Percentiles rank a stretch among this genome's conserved stretches.
Conservation (phyloP, 2,329 filamentous ascomycete genomes). For the Fusarium equiseti region DNA sequence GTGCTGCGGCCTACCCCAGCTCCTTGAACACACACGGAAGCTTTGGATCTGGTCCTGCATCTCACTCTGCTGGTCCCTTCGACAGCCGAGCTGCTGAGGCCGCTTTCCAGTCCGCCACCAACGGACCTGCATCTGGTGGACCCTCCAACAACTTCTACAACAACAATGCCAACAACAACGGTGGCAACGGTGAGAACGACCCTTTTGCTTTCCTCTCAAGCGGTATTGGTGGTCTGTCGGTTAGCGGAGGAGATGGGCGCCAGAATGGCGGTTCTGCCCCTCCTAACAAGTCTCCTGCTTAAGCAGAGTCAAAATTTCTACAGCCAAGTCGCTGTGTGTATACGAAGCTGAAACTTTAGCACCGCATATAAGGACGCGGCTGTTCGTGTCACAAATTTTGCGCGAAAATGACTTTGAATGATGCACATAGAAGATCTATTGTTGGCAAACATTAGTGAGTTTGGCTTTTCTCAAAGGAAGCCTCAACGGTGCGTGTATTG, state of each 20-base stretch:
- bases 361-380: conserved; percentile 34
- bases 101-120: conserved; percentile 90
- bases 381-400: conserved; percentile 47
- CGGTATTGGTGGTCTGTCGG: conserved; percentile 78
- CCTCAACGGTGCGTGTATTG: conserved; percentile 54
- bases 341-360: conserved; percentile 46
- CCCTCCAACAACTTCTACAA: conserved; percentile 67
- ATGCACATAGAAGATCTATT: conserved; percentile 60
- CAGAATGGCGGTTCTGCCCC: conserved; percentile 71
- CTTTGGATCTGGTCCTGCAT: conserved; percentile 79
- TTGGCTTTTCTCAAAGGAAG: conserved; percentile 56
- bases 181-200: conserved; percentile 75
- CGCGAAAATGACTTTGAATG: conserved; percentile 55
- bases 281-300: conserved; percentile 71
- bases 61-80: conserved; percentile 87
- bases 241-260: conserved; percentile 73
- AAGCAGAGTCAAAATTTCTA: conserved; percentile 48
- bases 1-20: conserved; percentile 79
- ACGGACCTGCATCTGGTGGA: conserved; percentile 81
- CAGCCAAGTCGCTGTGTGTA: conserved; percentile 46
- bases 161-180: conserved; percentile 73
- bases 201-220: conserved; percentile 84
- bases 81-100: conserved; percentile 94
- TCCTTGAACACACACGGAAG: conserved; percentile 79
- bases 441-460: conserved; percentile 60